Conservation (phyloP, 495 filamentous ascomycete genomes). For the Astrocystis sublimbata region DNA sequence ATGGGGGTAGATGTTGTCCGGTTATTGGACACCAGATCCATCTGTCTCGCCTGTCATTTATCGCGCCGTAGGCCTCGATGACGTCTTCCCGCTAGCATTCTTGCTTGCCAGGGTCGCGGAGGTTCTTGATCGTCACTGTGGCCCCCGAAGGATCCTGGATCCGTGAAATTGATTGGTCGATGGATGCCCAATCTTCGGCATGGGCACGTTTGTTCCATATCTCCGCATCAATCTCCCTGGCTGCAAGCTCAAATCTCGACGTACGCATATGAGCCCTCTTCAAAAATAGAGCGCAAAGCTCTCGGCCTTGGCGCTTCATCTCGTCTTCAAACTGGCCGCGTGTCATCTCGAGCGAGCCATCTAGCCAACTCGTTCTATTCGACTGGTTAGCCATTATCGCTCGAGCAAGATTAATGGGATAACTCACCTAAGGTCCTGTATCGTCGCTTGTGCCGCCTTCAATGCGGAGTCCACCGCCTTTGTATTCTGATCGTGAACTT, state of each 20-base stretch:
- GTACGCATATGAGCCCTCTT: constrained; percentile 10
- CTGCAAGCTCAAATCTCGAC: constrained; percentile 16
- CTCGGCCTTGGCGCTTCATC: constrained; percentile 12
- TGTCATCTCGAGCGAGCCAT: constrained; percentile 12
- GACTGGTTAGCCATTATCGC: constrained; percentile 18
- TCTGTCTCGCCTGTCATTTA: constrained; percentile 9
- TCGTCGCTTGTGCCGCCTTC: constrained; percentile 17
- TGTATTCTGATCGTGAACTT: constrained; percentile 17
- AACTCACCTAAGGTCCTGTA: constrained; percentile 18
- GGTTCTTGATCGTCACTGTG: constrained; percentile 17
- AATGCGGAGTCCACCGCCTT: constrained; percentile 17
- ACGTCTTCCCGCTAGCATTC: constrained; percentile 15
- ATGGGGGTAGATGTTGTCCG: constrained; percentile 4
- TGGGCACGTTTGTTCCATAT: constrained; percentile 16
- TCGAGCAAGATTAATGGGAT: constrained; percentile 17
- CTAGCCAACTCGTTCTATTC: constrained; percentile 12
- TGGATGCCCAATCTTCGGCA: constrained; percentile 16
- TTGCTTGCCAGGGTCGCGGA: constrained; percentile 12
- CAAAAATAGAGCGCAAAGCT: constrained; percentile 14
- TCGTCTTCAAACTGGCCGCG: constrained; percentile 9
- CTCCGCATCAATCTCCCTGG: constrained; percentile 16
- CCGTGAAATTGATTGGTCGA: constrained; percentile 10
- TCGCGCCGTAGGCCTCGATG: constrained; percentile 16
- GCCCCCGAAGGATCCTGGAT: constrained; percentile 14
- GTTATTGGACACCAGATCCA: constrained; percentile 17